Conservation (phyloP, 176 grass and related monocot species). For the Chloris gayana region DNA sequence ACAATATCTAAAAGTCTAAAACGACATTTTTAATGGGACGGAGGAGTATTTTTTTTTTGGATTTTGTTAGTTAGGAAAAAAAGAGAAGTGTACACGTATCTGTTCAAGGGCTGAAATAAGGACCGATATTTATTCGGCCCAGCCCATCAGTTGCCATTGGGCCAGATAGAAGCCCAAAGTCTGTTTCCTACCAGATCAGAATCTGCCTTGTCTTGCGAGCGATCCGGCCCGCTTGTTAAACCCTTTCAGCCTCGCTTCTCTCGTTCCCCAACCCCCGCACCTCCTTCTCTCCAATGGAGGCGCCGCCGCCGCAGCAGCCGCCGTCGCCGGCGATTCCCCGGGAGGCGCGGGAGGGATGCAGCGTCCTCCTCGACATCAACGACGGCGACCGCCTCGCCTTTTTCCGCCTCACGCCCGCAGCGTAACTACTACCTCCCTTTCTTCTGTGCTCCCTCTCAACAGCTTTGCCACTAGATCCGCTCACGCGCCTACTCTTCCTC, state of each 20-base stretch:
- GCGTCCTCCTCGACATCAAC: slow-evolving; percentile 99
- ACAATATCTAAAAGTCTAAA: too few relatives aligned
- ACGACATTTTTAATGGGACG: too few relatives aligned
- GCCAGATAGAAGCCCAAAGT: too few relatives aligned
- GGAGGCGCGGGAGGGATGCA: slow-evolving; percentile 90
- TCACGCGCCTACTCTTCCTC: background rate
- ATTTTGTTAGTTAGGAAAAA: too few relatives aligned
- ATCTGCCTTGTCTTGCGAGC: background rate
- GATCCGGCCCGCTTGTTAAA: slow-evolving; percentile 10
- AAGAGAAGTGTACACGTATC: too few relatives aligned
- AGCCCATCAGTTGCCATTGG: too few relatives aligned
- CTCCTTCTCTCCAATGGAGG: slow-evolving; percentile 1
- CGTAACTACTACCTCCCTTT: slow-evolving; percentile 32
- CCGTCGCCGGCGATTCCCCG: slow-evolving; percentile 25
- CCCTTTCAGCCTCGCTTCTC: background rate
- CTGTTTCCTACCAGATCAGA: background rate
- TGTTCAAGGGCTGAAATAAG: too few relatives aligned
- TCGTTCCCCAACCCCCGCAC: background rate
- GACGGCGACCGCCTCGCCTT: slow-evolving; percentile 99
- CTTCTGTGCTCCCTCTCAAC: background rate
- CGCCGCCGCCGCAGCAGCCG: slow-evolving; percentile 13
- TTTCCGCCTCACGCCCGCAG: slow-evolving; percentile 75
- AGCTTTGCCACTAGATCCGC: background rate
- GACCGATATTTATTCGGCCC: too few relatives aligned
- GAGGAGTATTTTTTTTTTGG: too few relatives aligned